A percentile compares a stretch with the other conserved stretches of the same genome.
Evolutionary conservation across 345 rosid species (phyloP).

Genomic region (Moricandia moricandioides): DNA sequence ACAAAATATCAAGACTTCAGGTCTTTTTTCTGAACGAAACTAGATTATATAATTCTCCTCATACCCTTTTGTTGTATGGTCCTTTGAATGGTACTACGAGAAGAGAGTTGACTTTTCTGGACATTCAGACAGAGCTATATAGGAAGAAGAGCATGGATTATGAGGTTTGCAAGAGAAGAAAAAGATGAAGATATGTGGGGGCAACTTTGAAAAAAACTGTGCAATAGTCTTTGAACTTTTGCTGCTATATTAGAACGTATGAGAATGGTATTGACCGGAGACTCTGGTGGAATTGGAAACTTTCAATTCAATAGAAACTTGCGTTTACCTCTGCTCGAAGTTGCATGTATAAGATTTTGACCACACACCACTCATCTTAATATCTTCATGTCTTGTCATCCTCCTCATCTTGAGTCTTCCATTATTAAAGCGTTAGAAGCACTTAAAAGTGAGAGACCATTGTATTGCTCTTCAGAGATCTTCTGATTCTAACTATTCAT

Average conservation of each 20-base stretch:
- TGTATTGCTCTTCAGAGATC: too few species aligned
- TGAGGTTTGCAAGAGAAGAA: slow-evolving; percentile 9
- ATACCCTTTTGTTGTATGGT: slow-evolving; percentile 19
- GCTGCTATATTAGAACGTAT: slow-evolving; percentile 19
- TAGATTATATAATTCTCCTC: not conserved
- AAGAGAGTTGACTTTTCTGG: slow-evolving; percentile 30
- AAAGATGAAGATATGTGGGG: slow-evolving; percentile 13
- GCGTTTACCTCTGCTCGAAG: slow-evolving; percentile 20
- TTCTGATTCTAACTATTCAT: too few species aligned
- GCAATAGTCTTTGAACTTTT: slow-evolving; percentile 29
- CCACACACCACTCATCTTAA: slow-evolving; percentile 14
- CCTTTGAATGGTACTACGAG: slow-evolving; percentile 15
- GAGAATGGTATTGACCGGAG: slow-evolving; percentile 30
- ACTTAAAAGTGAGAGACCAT: too few species aligned
- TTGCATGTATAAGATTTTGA: slow-evolving; percentile 22
- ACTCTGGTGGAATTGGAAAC: slow-evolving; percentile 11
- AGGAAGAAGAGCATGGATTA: slow-evolving; percentile 9
- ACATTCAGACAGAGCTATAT: slow-evolving; percentile 12
- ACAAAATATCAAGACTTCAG: slow-evolving; percentile 14
- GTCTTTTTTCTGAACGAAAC: not conserved
- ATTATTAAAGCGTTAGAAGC: slow-evolving; percentile 2
- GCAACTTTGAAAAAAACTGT: slow-evolving; percentile 10
- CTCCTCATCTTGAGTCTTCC: not conserved
- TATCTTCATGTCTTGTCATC: not conserved
- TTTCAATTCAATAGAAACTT: slow-evolving; percentile 22